Base-by-base conservation (phyloP, 192 early-diverging fungal species). In the Haplosporangium gracile region DNA sequence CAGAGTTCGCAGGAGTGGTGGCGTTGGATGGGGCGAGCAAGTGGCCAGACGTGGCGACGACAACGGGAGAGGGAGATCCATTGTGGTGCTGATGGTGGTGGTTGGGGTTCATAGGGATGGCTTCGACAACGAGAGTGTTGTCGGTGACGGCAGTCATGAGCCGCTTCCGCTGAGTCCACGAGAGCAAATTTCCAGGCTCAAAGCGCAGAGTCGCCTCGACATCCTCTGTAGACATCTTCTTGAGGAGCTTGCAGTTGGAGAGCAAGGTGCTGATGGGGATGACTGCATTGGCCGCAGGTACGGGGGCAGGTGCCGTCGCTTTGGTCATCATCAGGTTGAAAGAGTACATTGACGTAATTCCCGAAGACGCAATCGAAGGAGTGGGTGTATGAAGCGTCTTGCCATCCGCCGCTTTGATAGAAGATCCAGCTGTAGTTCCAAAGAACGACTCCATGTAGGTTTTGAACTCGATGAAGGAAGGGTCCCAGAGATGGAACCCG, bases 161-260 rank as follows among this genome's bases (percentile, higher is more conserved):
- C 22, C 87, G 77, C 65, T 88, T 88, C 36, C 79, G 40, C 39
- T 83, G 87, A 16, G 78, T 77, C 82, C 82, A 88, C 18, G 82
- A 88, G 57, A 83, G 72, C 11, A 88, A 63, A 51, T 83, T 83
- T 65, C 82, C 82, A 34, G 87, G 82, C 22, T 83, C 78, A 49
- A 88, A 88, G 18, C 77, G 53, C 13, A 88, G 38, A 11, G 87
- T 88, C 34, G 87, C 82, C 20, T 88, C 87, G 5, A 88, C 81
- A 72, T 88, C 87, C 76, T 88, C 87, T 11, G 82, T 39, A 7
- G 81, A 80, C 70, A 88, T 83, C 55, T 83, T 82, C 79, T 88
- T 88, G 39, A 88, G 57, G 18, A 88, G 79, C 39, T 76, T 74
- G 68, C 82, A 83, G 55, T 84, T 83, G 8, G 87, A 83, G 1